Base-by-base conservation (phyloP, 176 grass and related monocot species). In the Tillandsia fasciculata region DNA sequence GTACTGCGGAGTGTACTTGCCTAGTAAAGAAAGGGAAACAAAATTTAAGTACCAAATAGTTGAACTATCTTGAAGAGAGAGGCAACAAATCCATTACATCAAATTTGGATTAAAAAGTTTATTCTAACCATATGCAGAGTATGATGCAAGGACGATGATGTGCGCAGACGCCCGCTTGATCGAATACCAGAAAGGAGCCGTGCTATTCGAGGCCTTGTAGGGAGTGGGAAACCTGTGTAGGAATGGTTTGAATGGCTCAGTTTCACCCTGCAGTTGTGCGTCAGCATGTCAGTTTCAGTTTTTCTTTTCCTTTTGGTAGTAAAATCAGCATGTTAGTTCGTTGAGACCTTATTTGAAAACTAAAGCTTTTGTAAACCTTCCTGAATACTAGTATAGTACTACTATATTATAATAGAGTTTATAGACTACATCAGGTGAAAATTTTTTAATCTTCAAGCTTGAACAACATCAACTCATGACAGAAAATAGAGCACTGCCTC, bases 1-100 rank as follows among this genome's bases (percentile, higher is more conserved):
- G 72, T 80, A 91, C 51, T 91, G 89, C 51, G 89, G 89, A 64
- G 85, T 91, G 72, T 91, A 91, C 70, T 88, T 91, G 10, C 85
- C 83, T 86, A 42, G 0, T 64, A 65, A 9, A 13, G 9, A 48
- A 48, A 20, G 10, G 12, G 1, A 71, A 53, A 52, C 6, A 11
- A 33, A 42, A 27, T 42, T 42, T 42, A 7, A 42, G 33, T 42
- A 42, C 33, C 33, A 42, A 42, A 42, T 42, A 42, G 33, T 12
- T 20, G 49, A 13, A 66, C 1, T 24, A 6, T 66, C 11, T 33
- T 11, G 22, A 63, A 22, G 22, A 63, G n/a, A 61, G 57, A 63
- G 22, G 8, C 15, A 23, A 22, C 57, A 13, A 8, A 63, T 63
- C 14, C 22, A 18, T 18, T 63, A 8, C 57, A 18, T 15, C 8